Evolutionary conservation across 441 rosid species (phyloP).

Genomic region (Isatis lusitanica): DNA sequence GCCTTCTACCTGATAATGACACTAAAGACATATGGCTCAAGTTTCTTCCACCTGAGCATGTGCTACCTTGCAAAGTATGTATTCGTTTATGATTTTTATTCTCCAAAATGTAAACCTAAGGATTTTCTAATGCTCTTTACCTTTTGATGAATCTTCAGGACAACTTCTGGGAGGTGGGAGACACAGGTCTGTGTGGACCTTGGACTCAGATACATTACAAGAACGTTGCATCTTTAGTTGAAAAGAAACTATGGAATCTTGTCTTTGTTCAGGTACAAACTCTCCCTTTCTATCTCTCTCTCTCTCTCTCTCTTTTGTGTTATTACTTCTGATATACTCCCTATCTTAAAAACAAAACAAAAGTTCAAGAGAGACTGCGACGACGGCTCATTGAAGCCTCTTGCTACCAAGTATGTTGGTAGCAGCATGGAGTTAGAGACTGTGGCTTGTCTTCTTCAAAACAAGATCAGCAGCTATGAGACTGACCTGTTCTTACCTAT

Average conservation of each 20-base stretch:
- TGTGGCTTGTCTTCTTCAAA: constrained; percentile 83
- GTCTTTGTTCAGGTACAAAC: constrained; percentile 80
- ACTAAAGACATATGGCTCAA: constrained; percentile 78
- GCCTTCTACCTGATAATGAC: constrained; percentile 75
- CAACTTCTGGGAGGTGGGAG: constrained; percentile 99
- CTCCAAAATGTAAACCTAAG: background rate
- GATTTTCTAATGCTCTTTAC: background rate
- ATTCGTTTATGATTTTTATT: background rate
- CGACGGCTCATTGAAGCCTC: constrained; percentile 71
- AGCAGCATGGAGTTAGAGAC: constrained; percentile 98
- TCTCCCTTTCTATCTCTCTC: background rate
- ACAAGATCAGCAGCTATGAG: constrained; percentile 97
- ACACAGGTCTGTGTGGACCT: constrained; percentile 94
- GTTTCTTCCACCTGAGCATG: constrained; percentile 66
- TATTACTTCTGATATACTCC: too few species aligned
- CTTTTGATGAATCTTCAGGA: constrained; percentile 46
- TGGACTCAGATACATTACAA: constrained; percentile 89
- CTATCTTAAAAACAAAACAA: too few species aligned
- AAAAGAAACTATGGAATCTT: constrained; percentile 90
- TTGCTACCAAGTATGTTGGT: constrained; percentile 96
- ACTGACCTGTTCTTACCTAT: constrained; percentile 93
- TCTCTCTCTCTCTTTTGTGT: background rate
- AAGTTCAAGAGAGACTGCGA: constrained; percentile 91
- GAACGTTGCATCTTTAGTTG: constrained; percentile 69
- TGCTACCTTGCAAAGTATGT: constrained; percentile 75